Evolutionary conservation across 495 filamentous ascomycete species (phyloP), one percentile per base, ranked within the genome.

Genomic region (Umbilicaria muhlenbergii): DNA sequence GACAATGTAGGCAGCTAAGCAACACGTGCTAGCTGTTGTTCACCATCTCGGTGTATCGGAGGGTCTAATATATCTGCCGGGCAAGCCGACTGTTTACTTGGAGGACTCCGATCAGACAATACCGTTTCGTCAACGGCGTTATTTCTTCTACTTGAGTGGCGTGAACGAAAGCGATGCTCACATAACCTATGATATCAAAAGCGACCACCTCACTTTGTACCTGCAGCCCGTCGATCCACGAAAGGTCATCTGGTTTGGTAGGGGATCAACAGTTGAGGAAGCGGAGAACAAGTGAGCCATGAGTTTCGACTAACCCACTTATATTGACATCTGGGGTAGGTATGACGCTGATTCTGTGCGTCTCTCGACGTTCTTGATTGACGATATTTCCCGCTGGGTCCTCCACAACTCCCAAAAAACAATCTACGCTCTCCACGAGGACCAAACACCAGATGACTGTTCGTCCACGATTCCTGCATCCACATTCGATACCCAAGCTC

Each of bases 71-170:
- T 38, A 31, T 14, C 43, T 38, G 5, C 21, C 28, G 36, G 34
- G 43, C 16, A 35, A 45, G 33, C 43, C 28, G 17, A 39, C 16
- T 3, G 35, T 45, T 14, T 45, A 38, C 21, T 38, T 45, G 18
- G 43, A 45, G 38, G 43, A 45, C 35, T 38, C 34, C 4, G 43
- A 45, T 16, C 37, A 38, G 43, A 36, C 21, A 16, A 17, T 32
- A 14, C 43, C 43, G 5, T 39, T 45, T 38, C 43, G 43, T 13
- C 43, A 45, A 16, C 37, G 34, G 15, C 35, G 35, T 41, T 78
- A 74, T 53, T 96, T 99, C 68, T 94, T 82, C 75, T 96, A 99
- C 64, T 69, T 99, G 18, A 84, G 84, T 12, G 92, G 92, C 51
- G 92, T 84, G 58, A 64, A 75, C 24, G 68, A 87, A 17, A 77